Base-by-base conservation (phyloP, 306 rosid genomes). In the Nissolia schottii region DNA sequence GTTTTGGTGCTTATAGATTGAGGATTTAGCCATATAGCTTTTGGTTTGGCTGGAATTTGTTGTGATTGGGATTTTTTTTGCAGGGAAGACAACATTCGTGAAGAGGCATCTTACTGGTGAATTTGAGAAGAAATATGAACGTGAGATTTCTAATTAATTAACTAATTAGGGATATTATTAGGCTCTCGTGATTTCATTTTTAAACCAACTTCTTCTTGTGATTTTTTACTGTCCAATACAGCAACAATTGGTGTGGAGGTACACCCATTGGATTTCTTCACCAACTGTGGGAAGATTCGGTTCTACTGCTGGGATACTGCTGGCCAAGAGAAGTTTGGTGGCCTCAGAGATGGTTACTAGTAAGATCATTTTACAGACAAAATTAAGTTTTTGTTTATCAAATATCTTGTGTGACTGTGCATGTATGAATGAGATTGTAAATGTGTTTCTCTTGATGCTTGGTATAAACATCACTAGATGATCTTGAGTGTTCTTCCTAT, bases 291-390 rank as follows among this genome's bases (percentile, higher is more conserved):
- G 13, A 86, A 87, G 41, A 79, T 90, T 65, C 85, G 96, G 0
- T 90, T 90, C 77, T 86, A 87, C 64, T 90, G 96, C 79, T 90
- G 96, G 96, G 93, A 90, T 67, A 89, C 92, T 2, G 95, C 96
- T 1, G 96, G 96, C 0, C 96, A 89, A 74, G 96, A 87, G 71
- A 89, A 87, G 58, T 89, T 89, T 45, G 96, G 96, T 34, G 96
- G 96, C 16, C 92, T 89, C 1, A 67, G 96, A 79, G 96, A 89
- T 77, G 96, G 88, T 54, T 89, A 89, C 25, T 89, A 89, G 95
- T 84, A 35, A 79, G 90, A 43, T 7, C 38, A 5, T 34, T 34
- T 1, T 34, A 34, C 1, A 15, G n/a, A n/a, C n/a, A n/a, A n/a
- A n/a, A n/a, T n/a, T n/a, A n/a, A n/a, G n/a, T n/a, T n/a, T n/a